Percentiles rank a stretch among this genome's conserved stretches.
These are phyloP conservation scores for Vanrija sp. DNA, from an alignment of 1,284 basidiomycete genomes.

Conservation along the genomic window DNA sequence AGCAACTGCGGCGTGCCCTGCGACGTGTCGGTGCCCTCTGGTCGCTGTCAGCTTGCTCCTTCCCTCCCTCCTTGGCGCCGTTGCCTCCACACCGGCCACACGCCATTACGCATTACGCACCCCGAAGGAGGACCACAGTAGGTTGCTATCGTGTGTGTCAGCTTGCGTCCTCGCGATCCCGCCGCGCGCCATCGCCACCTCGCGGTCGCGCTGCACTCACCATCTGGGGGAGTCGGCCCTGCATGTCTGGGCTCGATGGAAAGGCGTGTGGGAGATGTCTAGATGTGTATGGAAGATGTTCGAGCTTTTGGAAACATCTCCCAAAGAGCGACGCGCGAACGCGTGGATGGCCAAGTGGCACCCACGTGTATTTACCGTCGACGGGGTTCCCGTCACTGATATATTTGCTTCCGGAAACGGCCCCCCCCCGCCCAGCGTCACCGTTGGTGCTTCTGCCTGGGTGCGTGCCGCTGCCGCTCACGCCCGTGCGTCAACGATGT, in stretches of 20 bases:
- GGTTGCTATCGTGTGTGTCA: slow-evolving; percentile 65
- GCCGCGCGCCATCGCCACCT: too few relatives aligned
- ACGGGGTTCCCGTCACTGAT: neutral
- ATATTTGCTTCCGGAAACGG: too few relatives aligned
- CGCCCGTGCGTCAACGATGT: too few relatives aligned
- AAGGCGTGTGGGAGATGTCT: neutral
- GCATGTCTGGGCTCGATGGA: slow-evolving; percentile 28
- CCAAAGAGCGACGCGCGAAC: neutral
- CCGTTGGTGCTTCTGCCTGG: too few relatives aligned
- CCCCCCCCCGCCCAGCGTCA: too few relatives aligned
- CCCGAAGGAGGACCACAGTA: slow-evolving; percentile 81
- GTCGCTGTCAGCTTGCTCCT: slow-evolving; percentile 1
- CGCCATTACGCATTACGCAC: slow-evolving; percentile 23
- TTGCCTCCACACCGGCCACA: neutral
- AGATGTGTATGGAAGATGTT: neutral
- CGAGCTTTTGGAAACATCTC: slow-evolving; percentile 2
- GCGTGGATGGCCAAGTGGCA: neutral
- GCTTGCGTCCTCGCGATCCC: neutral
- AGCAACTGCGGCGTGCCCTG: slow-evolving; percentile 92
- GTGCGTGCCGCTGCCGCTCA: too few relatives aligned
- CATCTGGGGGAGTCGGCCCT: slow-evolving; percentile 48
- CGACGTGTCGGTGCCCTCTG: slow-evolving; percentile 91
- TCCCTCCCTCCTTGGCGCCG: neutral
- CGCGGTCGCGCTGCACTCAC: slow-evolving; percentile 16
- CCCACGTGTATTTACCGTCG: neutral